Conservation (phyloP, 306 rosid genomes). For the Sesbania bispinosa region DNA sequence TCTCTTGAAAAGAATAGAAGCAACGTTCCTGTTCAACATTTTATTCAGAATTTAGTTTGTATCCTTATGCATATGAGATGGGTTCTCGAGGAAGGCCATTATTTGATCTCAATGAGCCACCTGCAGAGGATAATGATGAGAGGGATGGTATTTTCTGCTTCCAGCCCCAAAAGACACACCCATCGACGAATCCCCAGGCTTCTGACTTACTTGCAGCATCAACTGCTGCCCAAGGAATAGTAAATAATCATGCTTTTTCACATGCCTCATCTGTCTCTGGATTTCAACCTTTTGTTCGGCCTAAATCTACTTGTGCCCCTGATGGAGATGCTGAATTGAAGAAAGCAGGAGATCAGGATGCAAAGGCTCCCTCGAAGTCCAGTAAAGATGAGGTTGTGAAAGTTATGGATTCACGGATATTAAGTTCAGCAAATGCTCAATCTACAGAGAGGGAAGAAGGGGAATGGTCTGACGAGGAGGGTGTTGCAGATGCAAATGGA, state of each 20-base stretch:
- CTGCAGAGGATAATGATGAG: slow-evolving; percentile 79
- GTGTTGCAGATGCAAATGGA: slow-evolving; percentile 52
- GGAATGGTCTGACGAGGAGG: slow-evolving; percentile 97
- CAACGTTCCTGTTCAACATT: slow-evolving; percentile 21
- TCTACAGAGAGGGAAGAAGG: slow-evolving; percentile 94
- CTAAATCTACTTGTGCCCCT: slow-evolving; percentile 46
- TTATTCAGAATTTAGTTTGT: slow-evolving; percentile 43
- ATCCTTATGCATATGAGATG: slow-evolving; percentile 88
- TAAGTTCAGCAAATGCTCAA: slow-evolving; percentile 35
- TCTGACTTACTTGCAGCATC: slow-evolving; percentile 52
- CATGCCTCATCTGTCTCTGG: slow-evolving; percentile 88
- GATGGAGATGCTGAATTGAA: slow-evolving; percentile 47
- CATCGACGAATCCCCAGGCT: slow-evolving; percentile 50
- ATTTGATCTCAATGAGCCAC: slow-evolving; percentile 98
- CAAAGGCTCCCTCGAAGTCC: slow-evolving; percentile 34
- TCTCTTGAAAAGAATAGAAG: slow-evolving; percentile 34
- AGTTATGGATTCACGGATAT: slow-evolving; percentile 35
- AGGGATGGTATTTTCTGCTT: slow-evolving; percentile 36
- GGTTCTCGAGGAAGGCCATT: slow-evolving; percentile 87
- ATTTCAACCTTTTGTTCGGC: slow-evolving; percentile 90
- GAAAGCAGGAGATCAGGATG: slow-evolving; percentile 37
- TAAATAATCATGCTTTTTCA: slow-evolving; percentile 69
- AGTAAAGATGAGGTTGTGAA: slow-evolving; percentile 42
- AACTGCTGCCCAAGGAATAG: slow-evolving; percentile 52
- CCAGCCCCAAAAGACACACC: slow-evolving; percentile 74